Base-by-base conservation (phyloP, 176 grass and related monocot genomes). In the Carex myosuroides region DNA sequence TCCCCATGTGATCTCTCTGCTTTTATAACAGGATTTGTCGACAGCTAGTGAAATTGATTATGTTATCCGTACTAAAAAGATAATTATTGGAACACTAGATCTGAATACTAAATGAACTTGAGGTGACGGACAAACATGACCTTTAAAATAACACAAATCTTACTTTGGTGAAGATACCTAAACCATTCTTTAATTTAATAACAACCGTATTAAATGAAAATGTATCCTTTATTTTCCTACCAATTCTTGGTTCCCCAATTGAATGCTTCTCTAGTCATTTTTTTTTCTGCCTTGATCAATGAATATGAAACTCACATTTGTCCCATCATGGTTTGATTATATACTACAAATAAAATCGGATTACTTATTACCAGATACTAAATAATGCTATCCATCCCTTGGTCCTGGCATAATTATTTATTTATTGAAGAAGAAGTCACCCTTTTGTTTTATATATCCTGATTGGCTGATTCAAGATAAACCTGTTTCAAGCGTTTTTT, bases 41-140 rank as follows among this genome's bases (percentile, higher is more conserved):
- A 77, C 73, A 55, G 12, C 73, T 77, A 77, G 5, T 77, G 50
- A 30, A 77, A 77, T 77, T 77, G 46, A 56, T 77, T 57, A 77
- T 56, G 26, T 77, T 56, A 77, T 77, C 73, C 22, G 73, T 77
- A 76, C 72, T 76, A 22, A 77, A 17, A 55, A 12, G 8, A 30
- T 76, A 56, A 56, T 77, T 57, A 77, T 57, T 77, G 73, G 52
- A 57, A 57, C 73, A n/a, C 13, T 57, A 33, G 1, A 78, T 57
- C 73, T 57, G 73, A 78, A 78, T 78, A 33, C 14, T 78, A 57
- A 57, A 78, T 32, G 26, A 78, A 8, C 50, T 52, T 2, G 52
- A 78, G 50, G 24, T 56, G 73, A 57, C 73, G 2, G 6, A 33
- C 24, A 77, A 77, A 77, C 73, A 4, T 54, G 18, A 22, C 71